Evolutionary conservation across 2,329 filamentous ascomycete genomes (phyloP), one percentile per base, ranked within the genome.

Genomic region (Sporothrix protearum): DNA sequence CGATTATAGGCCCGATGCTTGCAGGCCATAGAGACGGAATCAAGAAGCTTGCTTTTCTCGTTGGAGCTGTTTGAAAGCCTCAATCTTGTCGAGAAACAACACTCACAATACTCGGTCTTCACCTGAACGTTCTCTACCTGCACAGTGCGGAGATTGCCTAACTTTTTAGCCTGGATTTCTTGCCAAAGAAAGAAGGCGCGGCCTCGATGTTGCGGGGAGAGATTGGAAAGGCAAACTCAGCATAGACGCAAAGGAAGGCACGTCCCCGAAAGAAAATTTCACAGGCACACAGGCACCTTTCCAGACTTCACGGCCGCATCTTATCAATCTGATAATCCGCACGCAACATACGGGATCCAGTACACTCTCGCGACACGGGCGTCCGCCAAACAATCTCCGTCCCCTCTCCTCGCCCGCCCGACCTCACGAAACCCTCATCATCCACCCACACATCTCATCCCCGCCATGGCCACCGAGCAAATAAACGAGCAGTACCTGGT

Each of bases 401-500:
- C 25, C 63, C 3, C 25, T 19, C 25, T 12, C 8, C 10, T 10
- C n/a, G 22, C 8, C 39, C 39, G 19, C 53, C 16, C 14, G 19
- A 5, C 36, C n/a, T 6, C 36, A 12, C 30, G 30, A 45, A 28
- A 16, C 14, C 7, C 12, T 22, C 57, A 33, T 25, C 33, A 14
- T 36, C 36, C 57, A 63, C 36, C 57, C 33, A 14, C 61, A 47
- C 36, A 64, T 42, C n/a, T 53, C 22, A 36, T 8, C 49, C 30
- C 36, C 68, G 19, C 64, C 39, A 87, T 88, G 83, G 85, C 84
- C 22, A 28, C 49, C 69, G 84, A 85, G 73, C 83, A 86, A 66
- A 84, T 97, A 77, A 95, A 93, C 57, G 89, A 93, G 73, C 88
- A 89, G 49, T 86, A 85, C 66, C 85, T 98, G 70, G 89, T 87